Base-by-base conservation (phyloP, 768 basidiomycete genomes). In the Kwoniella dejecticola region DNA sequence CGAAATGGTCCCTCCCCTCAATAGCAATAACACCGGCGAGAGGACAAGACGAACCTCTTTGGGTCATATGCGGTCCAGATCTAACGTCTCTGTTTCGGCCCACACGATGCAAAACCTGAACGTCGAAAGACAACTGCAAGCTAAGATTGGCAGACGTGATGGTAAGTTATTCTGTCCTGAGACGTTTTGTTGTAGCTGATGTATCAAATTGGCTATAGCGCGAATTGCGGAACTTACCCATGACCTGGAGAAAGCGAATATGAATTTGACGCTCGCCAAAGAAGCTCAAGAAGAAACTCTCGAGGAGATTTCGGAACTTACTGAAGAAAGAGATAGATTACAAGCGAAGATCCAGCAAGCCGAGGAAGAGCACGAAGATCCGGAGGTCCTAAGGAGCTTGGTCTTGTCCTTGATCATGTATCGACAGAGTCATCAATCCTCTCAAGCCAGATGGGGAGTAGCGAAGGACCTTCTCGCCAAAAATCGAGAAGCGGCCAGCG, bases 281-380 rank as follows among this genome's bases (percentile, higher is more conserved):
- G 60, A 62, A n/a, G 60, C 60, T 27, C 60, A 62, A 31, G 52
- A 62, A 40, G 60, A 62, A 24, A 62, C 60, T 19, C 31, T 62
- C 13, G 60, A 50, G 26, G 60, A 62, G 17, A 54, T 42, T 21
- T 7, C 46, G 5, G 60, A 54, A 19, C 46, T 62, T 4, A 31
- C 17, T 6, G 52, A 54, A 24, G 60, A 54, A 17, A 53, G 46
- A 12, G 52, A 62, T 49, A 15, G 40, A 29, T 38, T 62, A 12
- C 52, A 54, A 49, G 33, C 52, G 10, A 21, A 55, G 19, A 11
- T 50, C 6, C 13, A n/a, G 11, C 29, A 50, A 31, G 13, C 8
- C 30, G 6, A 13, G 19, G 30, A n/a, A 31, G 19, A 52, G n/a
- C 29, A 36, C 11, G 45, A 60, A 19, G 45, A 62, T 30, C 17